Conservation (phyloP, 345 rosid species). For the Arabidopsis suecica region DNA sequence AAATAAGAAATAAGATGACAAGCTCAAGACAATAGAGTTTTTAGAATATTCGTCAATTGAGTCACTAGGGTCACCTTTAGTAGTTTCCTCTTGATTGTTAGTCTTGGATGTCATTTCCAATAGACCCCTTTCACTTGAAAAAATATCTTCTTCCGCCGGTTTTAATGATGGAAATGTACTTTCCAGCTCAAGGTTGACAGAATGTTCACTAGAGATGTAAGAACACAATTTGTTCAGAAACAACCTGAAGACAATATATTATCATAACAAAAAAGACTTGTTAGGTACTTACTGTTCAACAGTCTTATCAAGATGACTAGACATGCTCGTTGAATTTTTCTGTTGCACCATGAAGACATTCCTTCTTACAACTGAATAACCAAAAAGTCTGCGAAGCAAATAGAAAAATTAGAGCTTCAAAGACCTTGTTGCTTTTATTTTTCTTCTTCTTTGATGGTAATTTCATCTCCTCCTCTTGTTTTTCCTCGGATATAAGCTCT, state of each 20-base stretch:
- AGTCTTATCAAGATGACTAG: slow-evolving; percentile 18
- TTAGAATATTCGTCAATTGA: neutral
- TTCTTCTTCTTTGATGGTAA: slow-evolving; percentile 21
- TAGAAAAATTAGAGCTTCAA: neutral
- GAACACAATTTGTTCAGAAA: neutral
- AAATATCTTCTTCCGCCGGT: neutral
- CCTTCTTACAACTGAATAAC: neutral
- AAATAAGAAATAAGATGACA: neutral
- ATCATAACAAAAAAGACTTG: neutral
- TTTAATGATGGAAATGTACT: neutral
- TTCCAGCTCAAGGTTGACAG: neutral
- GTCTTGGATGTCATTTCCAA: neutral
- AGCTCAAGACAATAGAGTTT: neutral
- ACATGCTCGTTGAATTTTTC: neutral
- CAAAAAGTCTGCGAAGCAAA: neutral
- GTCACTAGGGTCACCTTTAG: neutral
- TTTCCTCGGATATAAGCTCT: neutral
- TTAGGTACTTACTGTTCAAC: slow-evolving; percentile 12
- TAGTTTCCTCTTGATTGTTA: slow-evolving; percentile 21
- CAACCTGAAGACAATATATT: neutral
- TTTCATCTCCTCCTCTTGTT: neutral
- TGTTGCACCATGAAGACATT: slow-evolving; percentile 16
- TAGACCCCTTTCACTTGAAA: neutral
- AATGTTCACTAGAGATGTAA: slow-evolving; percentile 9
- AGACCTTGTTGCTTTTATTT: slow-evolving; percentile 27